Evolutionary conservation across 805 yeast genomes (phyloP).

Genomic region (Hanseniaspora nectarophila): DNA sequence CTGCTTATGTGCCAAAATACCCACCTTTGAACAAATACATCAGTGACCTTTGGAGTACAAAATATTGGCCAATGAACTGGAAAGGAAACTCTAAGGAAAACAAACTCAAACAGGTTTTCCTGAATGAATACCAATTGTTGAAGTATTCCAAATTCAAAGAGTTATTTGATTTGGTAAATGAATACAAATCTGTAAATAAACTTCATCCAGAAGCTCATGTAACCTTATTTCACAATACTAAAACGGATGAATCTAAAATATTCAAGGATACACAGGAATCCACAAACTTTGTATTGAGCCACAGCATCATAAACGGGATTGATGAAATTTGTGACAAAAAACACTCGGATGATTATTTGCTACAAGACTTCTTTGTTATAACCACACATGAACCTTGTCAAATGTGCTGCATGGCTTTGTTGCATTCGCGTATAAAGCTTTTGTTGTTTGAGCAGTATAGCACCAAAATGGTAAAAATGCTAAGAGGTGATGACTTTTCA

Average conservation of each 20-base stretch:
- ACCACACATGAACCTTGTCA: constrained; percentile 93
- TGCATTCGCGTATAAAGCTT: constrained; percentile 73
- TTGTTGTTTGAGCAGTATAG: constrained; percentile 42
- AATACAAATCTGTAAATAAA: constrained; percentile 23
- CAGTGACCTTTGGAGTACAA: constrained; percentile 49
- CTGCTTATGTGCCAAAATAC: constrained; percentile 40
- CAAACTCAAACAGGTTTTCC: constrained; percentile 42
- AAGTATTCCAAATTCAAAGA: constrained; percentile 35
- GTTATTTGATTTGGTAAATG: constrained; percentile 24
- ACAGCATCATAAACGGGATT: constrained; percentile 66
- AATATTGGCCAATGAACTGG: constrained; percentile 86
- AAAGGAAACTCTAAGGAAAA: constrained; percentile 80
- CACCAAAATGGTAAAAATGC: constrained; percentile 41
- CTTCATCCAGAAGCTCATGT: constrained; percentile 37
- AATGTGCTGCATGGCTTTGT: constrained; percentile 93
- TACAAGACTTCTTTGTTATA: constrained; percentile 65
- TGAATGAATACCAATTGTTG: constrained; percentile 20
- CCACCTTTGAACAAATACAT: constrained; percentile 65
- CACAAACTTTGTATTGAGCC: constrained; percentile 44
- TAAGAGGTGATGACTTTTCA: constrained; percentile 49
- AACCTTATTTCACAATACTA: constrained; percentile 55
- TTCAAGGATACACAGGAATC: constrained; percentile 32
- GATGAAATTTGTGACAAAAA: constrained; percentile 41
- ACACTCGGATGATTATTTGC: constrained; percentile 40
- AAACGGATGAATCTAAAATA: constrained; percentile 30